These are phyloP conservation scores for Penicillium hordei DNA, from an alignment of 2,329 filamentous ascomycete genomes.

Conservation along the genomic window DNA sequence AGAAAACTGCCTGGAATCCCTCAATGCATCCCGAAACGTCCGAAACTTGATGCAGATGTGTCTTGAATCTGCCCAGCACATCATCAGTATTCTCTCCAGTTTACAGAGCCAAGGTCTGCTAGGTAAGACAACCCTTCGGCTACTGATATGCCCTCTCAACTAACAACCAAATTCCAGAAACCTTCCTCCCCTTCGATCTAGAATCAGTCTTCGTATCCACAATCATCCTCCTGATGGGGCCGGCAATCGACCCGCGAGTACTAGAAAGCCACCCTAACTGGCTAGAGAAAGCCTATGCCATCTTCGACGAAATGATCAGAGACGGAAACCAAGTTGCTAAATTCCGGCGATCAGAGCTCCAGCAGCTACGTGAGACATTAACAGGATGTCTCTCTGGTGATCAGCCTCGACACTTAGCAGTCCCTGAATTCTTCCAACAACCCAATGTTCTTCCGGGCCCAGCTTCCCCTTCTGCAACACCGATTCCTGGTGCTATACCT, in stretches of 20 bases:
- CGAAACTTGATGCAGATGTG: slow-evolving; percentile 44
- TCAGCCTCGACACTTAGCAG: slow-evolving; percentile 14
- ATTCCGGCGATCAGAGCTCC: slow-evolving; percentile 48
- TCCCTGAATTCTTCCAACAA: slow-evolving; percentile 17
- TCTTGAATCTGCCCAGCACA: slow-evolving; percentile 47
- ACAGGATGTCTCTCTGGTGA: slow-evolving; percentile 25
- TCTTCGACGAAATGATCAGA: slow-evolving; percentile 51
- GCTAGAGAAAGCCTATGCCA: slow-evolving; percentile 44
- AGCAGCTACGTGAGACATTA: slow-evolving; percentile 42
- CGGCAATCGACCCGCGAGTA: slow-evolving; percentile 38
- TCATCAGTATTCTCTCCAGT: slow-evolving; percentile 45
- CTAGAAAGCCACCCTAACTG: slow-evolving; percentile 40
- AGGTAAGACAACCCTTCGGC: slow-evolving; percentile 34
- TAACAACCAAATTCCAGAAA: slow-evolving; percentile 36
- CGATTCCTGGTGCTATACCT: slow-evolving; percentile 9
- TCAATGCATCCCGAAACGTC: slow-evolving; percentile 40
- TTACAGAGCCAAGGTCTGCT: slow-evolving; percentile 50
- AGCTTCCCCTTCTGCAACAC: slow-evolving; percentile 10
- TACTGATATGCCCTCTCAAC: neutral
- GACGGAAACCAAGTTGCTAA: slow-evolving; percentile 50
- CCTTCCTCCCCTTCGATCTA: slow-evolving; percentile 51
- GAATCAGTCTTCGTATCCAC: slow-evolving; percentile 49
- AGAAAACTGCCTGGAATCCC: slow-evolving; percentile 28
- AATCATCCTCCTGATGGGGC: slow-evolving; percentile 43
- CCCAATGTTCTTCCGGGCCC: slow-evolving; percentile 3